Evolutionary conservation across 2,329 filamentous ascomycete genomes (phyloP).

Genomic region (Pseudopithomyces chartarum): DNA sequence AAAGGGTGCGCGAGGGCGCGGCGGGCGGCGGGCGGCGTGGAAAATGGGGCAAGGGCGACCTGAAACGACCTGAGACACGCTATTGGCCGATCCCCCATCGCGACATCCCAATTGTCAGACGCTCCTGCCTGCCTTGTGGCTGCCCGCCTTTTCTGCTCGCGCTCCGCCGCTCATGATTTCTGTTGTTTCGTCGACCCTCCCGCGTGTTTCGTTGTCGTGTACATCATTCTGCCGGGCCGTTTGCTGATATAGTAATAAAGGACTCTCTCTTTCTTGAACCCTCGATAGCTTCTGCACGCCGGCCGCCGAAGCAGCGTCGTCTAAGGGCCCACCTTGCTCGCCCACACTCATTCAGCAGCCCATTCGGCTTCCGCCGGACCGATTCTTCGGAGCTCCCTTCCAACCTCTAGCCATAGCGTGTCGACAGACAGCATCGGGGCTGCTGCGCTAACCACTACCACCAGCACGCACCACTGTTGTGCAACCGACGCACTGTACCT

Average conservation of each 20-base stretch:
- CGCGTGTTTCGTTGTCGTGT: conserved; percentile 20
- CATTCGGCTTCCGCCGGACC: not conserved
- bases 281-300: conserved; percentile 3
- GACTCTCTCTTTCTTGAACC: not conserved
- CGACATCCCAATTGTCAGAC: conserved; percentile 2
- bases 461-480: conserved; percentile 10
- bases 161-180: conserved; percentile 17
- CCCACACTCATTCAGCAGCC: not conserved
- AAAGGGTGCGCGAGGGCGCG: not conserved
- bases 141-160: conserved; percentile 13
- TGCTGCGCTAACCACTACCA: not conserved
- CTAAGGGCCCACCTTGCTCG: not conserved
- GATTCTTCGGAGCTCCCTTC: not conserved
- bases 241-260: conserved; percentile 12
- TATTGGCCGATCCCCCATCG: not conserved
- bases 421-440: not conserved
- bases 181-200: conserved; percentile 24
- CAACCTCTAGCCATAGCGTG: not conserved
- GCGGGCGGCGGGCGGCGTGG: not conserved
- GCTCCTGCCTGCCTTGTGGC: conserved; percentile 1
- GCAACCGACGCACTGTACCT: conserved; percentile 17
- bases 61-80: not conserved
- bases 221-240: conserved; percentile 1
- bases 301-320: conserved; percentile 1
- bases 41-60: not conserved